Conservation (phyloP, 2,329 filamentous ascomycete species). For the Torrubiellomyces zombiae region DNA sequence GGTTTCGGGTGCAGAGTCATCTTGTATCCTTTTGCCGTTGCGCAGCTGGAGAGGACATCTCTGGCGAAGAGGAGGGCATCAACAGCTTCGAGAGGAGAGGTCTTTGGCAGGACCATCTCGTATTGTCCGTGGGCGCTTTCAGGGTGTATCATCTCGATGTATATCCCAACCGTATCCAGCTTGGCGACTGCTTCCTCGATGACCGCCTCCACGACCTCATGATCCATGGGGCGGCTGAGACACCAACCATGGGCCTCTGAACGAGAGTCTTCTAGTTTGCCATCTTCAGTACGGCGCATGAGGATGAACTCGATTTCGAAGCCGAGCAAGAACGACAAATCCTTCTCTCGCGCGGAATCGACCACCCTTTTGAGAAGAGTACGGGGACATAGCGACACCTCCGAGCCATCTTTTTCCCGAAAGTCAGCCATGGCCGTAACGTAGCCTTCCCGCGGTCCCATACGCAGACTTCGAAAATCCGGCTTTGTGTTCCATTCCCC, state of each 20-base stretch:
- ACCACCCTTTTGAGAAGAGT: constrained; percentile 40
- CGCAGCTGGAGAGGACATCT: constrained; percentile 50
- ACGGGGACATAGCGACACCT: constrained; percentile 45
- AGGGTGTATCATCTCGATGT: constrained; percentile 57
- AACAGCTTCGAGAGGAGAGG: constrained; percentile 47
- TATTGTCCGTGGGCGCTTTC: constrained; percentile 62
- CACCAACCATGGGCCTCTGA: constrained; percentile 56
- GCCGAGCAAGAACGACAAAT: constrained; percentile 47
- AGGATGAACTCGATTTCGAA: constrained; percentile 76
- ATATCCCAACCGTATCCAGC: constrained; percentile 45
- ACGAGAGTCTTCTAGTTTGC: constrained; percentile 26
- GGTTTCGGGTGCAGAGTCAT: constrained; percentile 64
- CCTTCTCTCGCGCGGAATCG: constrained; percentile 29
- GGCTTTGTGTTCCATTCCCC: constrained; percentile 53
- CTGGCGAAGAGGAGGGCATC: constrained; percentile 56
- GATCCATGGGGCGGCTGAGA: constrained; percentile 44
- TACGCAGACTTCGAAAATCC: constrained; percentile 44
- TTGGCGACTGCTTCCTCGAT: constrained; percentile 48
- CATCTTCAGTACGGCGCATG: constrained; percentile 27
- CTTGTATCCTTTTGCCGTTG: constrained; percentile 42
- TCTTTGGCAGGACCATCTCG: constrained; percentile 54
- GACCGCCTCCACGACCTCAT: constrained; percentile 36
- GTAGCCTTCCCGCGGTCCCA: constrained; percentile 41
- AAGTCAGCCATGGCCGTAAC: constrained; percentile 54
- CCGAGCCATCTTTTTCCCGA: constrained; percentile 33